phyloP scores from a whole-genome alignment of 106 monocot species.

The Cymbidium sinense region DNA sequence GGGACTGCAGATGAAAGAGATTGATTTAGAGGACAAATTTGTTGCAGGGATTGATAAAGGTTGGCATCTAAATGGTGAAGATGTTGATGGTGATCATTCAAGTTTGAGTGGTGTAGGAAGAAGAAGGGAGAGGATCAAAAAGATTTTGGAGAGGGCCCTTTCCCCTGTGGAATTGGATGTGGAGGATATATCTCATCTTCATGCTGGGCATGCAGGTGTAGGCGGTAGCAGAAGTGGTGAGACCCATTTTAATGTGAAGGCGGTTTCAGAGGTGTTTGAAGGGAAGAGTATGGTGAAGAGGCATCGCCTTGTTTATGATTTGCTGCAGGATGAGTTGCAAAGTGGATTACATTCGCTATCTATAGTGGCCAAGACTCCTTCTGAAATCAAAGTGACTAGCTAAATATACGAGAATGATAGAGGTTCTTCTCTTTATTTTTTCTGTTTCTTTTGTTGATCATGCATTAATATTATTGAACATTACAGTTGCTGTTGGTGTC shows the following conservation, averaged over 20 bases:
- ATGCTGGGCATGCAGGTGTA: conserved; percentile 75
- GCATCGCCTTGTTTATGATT: conserved; percentile 74
- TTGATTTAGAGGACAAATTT: neutral
- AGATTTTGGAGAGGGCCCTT: conserved; percentile 37
- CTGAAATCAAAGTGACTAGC: conserved; percentile 27
- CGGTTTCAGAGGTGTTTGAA: conserved; percentile 76
- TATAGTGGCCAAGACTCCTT: conserved; percentile 75
- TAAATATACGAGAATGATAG: too few species aligned
- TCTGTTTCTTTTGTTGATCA: too few species aligned
- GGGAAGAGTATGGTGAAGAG: conserved; percentile 90
- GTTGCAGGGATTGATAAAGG: neutral
- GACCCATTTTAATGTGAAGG: conserved; percentile 77
- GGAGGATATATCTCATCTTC: conserved; percentile 72
- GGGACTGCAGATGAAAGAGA: neutral
- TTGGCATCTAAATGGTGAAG: too few species aligned
- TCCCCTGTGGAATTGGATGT: conserved; percentile 50
- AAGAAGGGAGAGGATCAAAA: conserved; percentile 64
- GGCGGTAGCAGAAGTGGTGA: conserved; percentile 54
- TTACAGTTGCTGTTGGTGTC: too few species aligned
- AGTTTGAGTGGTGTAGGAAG: neutral
- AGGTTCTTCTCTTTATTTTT: too few species aligned
- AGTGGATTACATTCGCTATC: conserved; percentile 87
- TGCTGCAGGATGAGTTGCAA: conserved; percentile 74
- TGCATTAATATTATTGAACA: too few species aligned
- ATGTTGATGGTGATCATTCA: neutral